Evolutionary conservation across 257 asterid species (phyloP), one percentile per base, ranked within the genome.

Genomic region (Solanum lignicaule): DNA sequence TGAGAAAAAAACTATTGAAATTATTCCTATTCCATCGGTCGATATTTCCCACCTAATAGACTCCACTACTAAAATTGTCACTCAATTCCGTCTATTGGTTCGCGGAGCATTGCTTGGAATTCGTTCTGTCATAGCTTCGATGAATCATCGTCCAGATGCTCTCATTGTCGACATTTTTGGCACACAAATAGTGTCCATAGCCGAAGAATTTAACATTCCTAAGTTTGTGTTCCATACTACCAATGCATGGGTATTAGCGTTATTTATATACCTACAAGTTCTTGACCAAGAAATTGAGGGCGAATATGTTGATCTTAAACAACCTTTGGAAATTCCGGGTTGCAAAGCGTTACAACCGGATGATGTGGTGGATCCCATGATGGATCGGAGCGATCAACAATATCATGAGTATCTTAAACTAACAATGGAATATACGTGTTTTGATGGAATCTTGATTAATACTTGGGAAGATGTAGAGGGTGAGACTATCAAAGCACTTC

Each of bases 391-490:
- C 4, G 58, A 39, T 55, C 74, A 38, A 13, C 86, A 87, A 13
- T 87, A 90, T 35, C 21, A 35, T 0, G 89, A 88, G 15, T 87
- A 84, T 43, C 5, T 90, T 5, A 25, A 36, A 16, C 88, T 75
- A 25, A 88, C 81, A 32, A 85, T 73, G 15, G 88, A 52, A 58
- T 81, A 65, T 20, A 21, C 10, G 2, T 20, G 5, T 5, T 73
- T 60, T 5, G 85, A 71, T 41, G 88, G 90, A 13, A 69, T 90
- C 15, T 55, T 90, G 69, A n/a, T 83, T 38, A 90, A 90, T 69
- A 87, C 91, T 4, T 85, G 89, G 88, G 86, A 87, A 7, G 88
- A 76, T 36, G 31, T 90, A 9, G 91, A 90, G 41, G 38, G 52
- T 6, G 36, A 16, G 2, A 35, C 88, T 14, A 58, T 90, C 4